A percentile compares a stretch with the other conserved stretches of the same genome.
These are phyloP conservation scores for Tetracladium setigerum DNA, from an alignment of 495 filamentous ascomycete species.

Conservation along the genomic window DNA sequence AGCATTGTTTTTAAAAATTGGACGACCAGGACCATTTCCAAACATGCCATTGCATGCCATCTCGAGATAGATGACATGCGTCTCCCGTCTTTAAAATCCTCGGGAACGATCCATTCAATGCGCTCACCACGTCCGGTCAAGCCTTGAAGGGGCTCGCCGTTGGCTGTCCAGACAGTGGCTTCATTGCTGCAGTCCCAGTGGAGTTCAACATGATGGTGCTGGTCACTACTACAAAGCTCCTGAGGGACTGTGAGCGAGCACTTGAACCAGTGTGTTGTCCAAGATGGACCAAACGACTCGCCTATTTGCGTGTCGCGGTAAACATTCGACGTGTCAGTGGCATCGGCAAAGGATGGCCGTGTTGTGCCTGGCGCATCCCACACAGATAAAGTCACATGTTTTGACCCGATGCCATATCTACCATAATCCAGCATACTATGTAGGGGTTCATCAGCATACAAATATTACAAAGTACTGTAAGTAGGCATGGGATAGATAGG, in stretches of 20 bases:
- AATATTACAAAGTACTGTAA: too few relatives aligned
- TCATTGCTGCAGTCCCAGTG: slow-evolving; percentile 72
- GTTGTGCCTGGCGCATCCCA: slow-evolving; percentile 70
- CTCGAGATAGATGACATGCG: slow-evolving; percentile 67
- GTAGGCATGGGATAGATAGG: neutral
- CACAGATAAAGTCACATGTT: slow-evolving; percentile 73
- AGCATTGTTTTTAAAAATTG: slow-evolving; percentile 65
- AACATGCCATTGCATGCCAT: slow-evolving; percentile 82
- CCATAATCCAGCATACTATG: slow-evolving; percentile 1
- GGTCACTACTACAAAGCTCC: slow-evolving; percentile 44
- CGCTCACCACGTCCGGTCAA: slow-evolving; percentile 65
- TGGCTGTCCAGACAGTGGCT: slow-evolving; percentile 59
- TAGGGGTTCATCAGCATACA: slow-evolving; percentile 25
- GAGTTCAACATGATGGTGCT: slow-evolving; percentile 61
- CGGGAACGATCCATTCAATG: slow-evolving; percentile 62
- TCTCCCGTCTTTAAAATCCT: slow-evolving; percentile 53
- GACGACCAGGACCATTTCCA: slow-evolving; percentile 56
- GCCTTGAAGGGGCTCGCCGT: slow-evolving; percentile 64
- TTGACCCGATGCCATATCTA: slow-evolving; percentile 51
- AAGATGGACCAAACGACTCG: slow-evolving; percentile 63
- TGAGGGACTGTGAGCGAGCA: slow-evolving; percentile 53
- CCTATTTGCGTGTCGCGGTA: slow-evolving; percentile 26
- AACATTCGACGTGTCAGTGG: slow-evolving; percentile 39
- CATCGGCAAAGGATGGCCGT: slow-evolving; percentile 78
- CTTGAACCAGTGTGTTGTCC: slow-evolving; percentile 75